Conservation (phyloP, 306 rosid genomes). For the Ceratonia siliqua region DNA sequence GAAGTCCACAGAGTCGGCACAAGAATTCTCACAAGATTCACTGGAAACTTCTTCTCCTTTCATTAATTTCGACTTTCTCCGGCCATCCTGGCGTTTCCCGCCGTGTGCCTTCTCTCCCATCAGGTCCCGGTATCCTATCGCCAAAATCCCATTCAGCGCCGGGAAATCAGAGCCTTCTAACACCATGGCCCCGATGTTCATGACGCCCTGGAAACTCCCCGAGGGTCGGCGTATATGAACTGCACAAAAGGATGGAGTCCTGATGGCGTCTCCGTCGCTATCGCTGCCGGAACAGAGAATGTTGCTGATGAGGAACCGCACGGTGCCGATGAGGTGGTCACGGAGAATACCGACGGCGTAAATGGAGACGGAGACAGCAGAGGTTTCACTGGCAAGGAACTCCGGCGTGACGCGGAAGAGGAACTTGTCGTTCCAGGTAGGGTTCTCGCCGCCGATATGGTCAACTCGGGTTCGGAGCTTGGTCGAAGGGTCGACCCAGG, state of each 20-base stretch:
- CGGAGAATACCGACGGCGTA: constrained; percentile 65
- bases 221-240: constrained; percentile 79
- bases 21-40: constrained; percentile 47
- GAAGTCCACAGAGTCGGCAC: constrained; percentile 31
- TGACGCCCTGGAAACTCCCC: constrained; percentile 78
- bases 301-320: constrained; percentile 72
- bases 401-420: constrained; percentile 74
- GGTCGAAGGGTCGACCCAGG: constrained; percentile 59
- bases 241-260: constrained; percentile 66
- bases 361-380: constrained; percentile 66
- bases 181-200: constrained; percentile 70
- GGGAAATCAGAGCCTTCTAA: constrained; percentile 49
- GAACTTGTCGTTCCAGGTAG: constrained; percentile 92
- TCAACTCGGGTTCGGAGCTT: constrained; percentile 76
- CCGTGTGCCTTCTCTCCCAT: constrained; percentile 54
- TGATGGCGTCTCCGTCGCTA: constrained; percentile 15
- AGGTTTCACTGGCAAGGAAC: constrained; percentile 72
- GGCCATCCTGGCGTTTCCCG: constrained; percentile 13
- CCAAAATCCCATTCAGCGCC: constrained; percentile 45
- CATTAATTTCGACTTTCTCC: constrained; percentile 30
- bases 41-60: constrained; percentile 30
- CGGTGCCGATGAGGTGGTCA: constrained; percentile 66
- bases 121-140: constrained; percentile 73
- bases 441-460: constrained; percentile 64
- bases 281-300: constrained; percentile 37